A percentile compares a stretch with the other conserved stretches of the same genome.
These are phyloP conservation scores for Sanghuangporus sanghuang DNA, from an alignment of 1,284 basidiomycete species.

Conservation along the genomic window DNA sequence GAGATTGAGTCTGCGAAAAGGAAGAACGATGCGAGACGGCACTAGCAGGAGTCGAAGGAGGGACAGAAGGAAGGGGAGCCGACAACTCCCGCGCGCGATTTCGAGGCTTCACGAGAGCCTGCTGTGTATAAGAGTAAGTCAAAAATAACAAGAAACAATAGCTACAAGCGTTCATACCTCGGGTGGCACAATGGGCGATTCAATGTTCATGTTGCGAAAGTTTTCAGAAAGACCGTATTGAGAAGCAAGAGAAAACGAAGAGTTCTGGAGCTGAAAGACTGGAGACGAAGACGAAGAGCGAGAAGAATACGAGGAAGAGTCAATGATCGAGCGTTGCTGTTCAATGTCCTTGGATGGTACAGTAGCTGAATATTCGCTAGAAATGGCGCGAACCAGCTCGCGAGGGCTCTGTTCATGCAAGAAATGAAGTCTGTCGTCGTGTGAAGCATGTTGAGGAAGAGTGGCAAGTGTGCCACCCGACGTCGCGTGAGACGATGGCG, in stretches of 20 bases:
- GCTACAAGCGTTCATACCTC: neutral
- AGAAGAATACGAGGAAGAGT: slow-evolving; percentile 1
- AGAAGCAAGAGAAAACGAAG: neutral
- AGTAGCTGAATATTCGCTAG: slow-evolving; percentile 5
- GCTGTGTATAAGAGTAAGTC: neutral
- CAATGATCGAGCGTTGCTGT: neutral
- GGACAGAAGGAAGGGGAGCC: slow-evolving; percentile 15
- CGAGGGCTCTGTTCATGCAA: neutral
- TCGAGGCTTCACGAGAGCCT: neutral
- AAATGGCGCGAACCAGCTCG: neutral
- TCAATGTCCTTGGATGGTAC: slow-evolving; percentile 3
- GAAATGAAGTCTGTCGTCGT: neutral
- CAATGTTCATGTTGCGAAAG: neutral
- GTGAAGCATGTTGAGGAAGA: neutral
- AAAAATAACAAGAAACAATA: neutral
- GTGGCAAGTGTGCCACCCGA: slow-evolving; percentile 15
- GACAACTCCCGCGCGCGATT: slow-evolving; percentile 8
- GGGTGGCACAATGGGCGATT: slow-evolving; percentile 2
- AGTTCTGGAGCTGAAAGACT: neutral
- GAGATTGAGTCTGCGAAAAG: slow-evolving; percentile 1
- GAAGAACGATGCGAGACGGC: slow-evolving; percentile 2
- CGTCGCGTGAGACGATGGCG: slow-evolving; percentile 2
- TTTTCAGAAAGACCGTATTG: slow-evolving; percentile 3
- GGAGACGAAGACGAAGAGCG: neutral
- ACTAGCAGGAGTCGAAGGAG: slow-evolving; percentile 15